phyloP scores from a whole-genome alignment of 805 yeast species.

The Saturnispora galanensis region DNA sequence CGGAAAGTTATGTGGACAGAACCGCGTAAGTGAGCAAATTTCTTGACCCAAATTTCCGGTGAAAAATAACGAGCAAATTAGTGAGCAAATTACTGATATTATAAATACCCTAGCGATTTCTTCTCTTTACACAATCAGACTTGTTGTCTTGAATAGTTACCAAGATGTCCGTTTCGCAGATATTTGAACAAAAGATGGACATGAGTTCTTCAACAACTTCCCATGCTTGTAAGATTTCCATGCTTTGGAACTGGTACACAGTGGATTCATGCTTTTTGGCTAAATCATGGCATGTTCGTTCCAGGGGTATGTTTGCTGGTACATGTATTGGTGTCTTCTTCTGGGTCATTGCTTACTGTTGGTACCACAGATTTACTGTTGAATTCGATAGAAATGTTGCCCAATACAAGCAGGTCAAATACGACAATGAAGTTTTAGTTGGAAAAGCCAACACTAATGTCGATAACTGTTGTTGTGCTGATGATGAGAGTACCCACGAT shows the following conservation, averaged over 20 bases:
- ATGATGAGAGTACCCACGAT: background rate
- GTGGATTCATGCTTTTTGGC: slow-evolving; percentile 58
- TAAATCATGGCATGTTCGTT: slow-evolving; percentile 49
- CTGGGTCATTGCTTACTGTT: slow-evolving; percentile 46
- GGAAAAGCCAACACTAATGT: slow-evolving; percentile 2
- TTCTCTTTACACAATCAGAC: background rate
- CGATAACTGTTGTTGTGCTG: slow-evolving; percentile 7
- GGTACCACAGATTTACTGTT: slow-evolving; percentile 44
- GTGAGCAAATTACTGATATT: slow-evolving; percentile 6
- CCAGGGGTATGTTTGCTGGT: slow-evolving; percentile 60
- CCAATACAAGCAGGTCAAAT: slow-evolving; percentile 10
- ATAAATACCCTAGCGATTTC: slow-evolving; percentile 1
- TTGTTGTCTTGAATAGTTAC: background rate
- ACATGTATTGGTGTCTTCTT: slow-evolving; percentile 61
- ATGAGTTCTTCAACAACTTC: slow-evolving; percentile 10
- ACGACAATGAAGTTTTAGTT: background rate
- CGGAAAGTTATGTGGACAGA: background rate
- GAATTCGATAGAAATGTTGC: slow-evolving; percentile 40
- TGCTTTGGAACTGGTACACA: slow-evolving; percentile 72
- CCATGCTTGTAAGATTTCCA: slow-evolving; percentile 24
- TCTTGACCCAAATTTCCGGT: background rate
- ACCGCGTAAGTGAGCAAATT: background rate
- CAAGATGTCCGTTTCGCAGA: slow-evolving; percentile 4
- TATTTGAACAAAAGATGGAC: slow-evolving; percentile 13
- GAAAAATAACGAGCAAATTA: slow-evolving; percentile 3